A percentile compares a stretch with the other conserved stretches of the same genome.
Conservation (phyloP, 306 rosid genomes). For the Carpinus viminea region DNA sequence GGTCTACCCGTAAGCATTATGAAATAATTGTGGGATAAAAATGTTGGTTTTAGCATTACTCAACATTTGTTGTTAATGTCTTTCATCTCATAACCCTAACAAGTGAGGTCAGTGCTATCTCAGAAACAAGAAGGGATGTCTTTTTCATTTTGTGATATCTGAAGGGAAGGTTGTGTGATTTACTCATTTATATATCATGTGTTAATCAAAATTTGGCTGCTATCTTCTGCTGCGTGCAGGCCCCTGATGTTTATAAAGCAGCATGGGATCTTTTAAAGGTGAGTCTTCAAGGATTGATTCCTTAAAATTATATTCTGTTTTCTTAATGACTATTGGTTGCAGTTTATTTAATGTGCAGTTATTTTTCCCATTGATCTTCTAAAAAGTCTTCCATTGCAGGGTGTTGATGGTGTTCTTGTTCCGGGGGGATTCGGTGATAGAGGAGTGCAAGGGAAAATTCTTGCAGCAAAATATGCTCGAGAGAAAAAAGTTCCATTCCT, state of each 20-base stretch:
- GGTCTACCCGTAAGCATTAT: too few relatives aligned
- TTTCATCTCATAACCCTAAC: too few relatives aligned
- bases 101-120: neutral
- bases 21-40: too few relatives aligned
- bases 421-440: conserved; percentile 98
- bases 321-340: conserved; percentile 7
- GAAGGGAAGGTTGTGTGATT: neutral
- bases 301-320: neutral
- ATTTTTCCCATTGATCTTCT: conserved; percentile 16
- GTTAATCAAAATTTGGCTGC: conserved; percentile 6
- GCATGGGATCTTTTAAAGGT: conserved; percentile 91
- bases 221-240: conserved; percentile 44
- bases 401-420: conserved; percentile 82
- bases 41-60: too few relatives aligned
- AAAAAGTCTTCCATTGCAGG: conserved; percentile 54
- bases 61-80: too few relatives aligned
- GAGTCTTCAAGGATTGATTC: conserved; percentile 21
- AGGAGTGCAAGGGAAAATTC: conserved; percentile 90
- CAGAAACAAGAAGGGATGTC: neutral
- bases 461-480: conserved; percentile 88
- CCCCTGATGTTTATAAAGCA: conserved; percentile 57
- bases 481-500: conserved; percentile 78
- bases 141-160: neutral
- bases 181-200: conserved; percentile 5
- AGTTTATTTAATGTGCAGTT: conserved; percentile 13